Evolutionary conservation across 148 eudicot genomes (phyloP), one percentile per base, ranked within the genome.

Genomic region (Silene uniflora): DNA sequence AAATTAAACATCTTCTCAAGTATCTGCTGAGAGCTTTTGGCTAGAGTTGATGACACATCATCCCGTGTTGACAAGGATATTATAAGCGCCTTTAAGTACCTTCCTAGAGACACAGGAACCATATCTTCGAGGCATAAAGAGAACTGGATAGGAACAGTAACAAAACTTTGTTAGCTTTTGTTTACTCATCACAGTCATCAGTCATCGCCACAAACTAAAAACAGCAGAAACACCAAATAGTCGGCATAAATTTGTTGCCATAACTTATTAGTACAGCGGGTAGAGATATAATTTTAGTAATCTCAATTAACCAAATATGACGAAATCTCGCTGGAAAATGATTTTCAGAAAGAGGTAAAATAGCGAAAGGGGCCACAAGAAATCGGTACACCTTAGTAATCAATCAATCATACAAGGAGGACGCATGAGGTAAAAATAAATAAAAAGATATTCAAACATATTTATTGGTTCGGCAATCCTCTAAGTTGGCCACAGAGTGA

Each of bases 61-160:
- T 80, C 83, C 52, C 78, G 63, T 67, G 88, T 87, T 76, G 63
- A 77, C 76, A 89, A 77, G 70, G 96, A 89, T 73, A 77, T 83
- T 76, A 89, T 82, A 80, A 95, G 87, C 74, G 93, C 84, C 77
- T 83, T 92, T 67, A 91, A 75, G 81, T 88, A 92, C 84, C 97
- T 90, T 77, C 97, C 96, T 60, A 95, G 90, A 73, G 97, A 91
- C 74, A 92, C 88, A 25, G 99, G 99, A 82, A 91, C 92, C 79
- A 95, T 87, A 89, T 95, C 99, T 85, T 95, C 97, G 68, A 95
- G 90, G 88, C 99, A 92, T 77, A 91, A 80, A 63, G 94, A 90
- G 85, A 95, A 95, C 99, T 95, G 96, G 82, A 92, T 75, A 65
- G 10, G 84, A 73, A 73, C 54, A 49, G 54, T 35, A 62, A 56